Base-by-base conservation (phyloP, 2,329 filamentous ascomycete genomes). In the Xylariaceae sp. region DNA sequence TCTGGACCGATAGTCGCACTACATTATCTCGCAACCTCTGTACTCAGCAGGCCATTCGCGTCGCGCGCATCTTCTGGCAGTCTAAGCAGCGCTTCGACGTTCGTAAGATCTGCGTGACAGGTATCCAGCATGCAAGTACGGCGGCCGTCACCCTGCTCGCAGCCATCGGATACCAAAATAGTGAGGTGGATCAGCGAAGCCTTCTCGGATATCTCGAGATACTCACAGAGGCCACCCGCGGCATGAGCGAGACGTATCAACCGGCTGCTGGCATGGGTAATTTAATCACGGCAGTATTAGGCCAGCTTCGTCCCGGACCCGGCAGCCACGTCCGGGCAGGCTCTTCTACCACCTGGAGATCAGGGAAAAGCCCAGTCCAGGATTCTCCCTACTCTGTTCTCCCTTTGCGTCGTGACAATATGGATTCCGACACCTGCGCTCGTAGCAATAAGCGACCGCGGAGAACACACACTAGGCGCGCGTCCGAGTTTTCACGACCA, bases 241-340 rank as follows among this genome's bases (percentile, higher is more conserved):
- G 19, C n/a, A 50, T 50, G 43, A 49, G 48, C 31, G 41, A 34
- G 22, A 39, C 42, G 11, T 50, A 47, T 32, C 39, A 49, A 11
- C 48, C 48, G 7, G 45, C 48, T 11, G 35, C 35, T 13, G 39
- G 26, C 19, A 39, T 44, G 43, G 29, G 22, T 2, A 40, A 33
- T 3, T 19, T 47, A n/a, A 32, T 47, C 16, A 43, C 47, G 18
- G 36, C 39, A 4, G 32, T 46, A n/a, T 41, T 49, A 8, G 15
- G 45, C 19, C 45, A 46, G 4, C 17, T 49, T 13, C 37, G 38
- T 4, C 13, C 29, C 2, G 28, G 38, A 9, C 19, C 34, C 11
- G 30, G 33, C 35, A 18, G 37, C 24, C 17, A 34, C 9, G 24
- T 15, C 15, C 9, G 32, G 6, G 19, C 11, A 9, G 19, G 36